Evolutionary conservation across 805 yeast genomes (phyloP), one percentile per base, ranked within the genome.

Genomic region (Metschnikowia rubicola): DNA sequence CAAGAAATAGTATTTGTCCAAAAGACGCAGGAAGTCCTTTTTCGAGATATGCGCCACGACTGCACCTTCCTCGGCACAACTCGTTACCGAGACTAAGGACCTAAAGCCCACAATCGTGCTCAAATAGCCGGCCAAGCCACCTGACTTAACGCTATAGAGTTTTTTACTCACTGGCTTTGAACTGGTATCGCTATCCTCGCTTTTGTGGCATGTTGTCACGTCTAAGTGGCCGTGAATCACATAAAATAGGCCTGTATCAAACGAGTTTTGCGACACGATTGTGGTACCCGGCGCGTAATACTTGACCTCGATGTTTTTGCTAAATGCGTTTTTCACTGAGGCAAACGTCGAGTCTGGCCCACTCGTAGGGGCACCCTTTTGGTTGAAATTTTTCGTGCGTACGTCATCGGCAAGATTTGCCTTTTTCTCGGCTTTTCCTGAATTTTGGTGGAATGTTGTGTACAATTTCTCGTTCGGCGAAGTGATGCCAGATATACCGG

Each of bases 121-220:
- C 39, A 92, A 63, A 60, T 88, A 92, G 0, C 98, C 98, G 0
- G 92, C 95, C 12, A 92, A 64, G 4, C 94, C 94, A 7, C 97
- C 97, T 2, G 84, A 73, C 12, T 75, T 67, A 1, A 89, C 82
- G 0, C 81, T 75, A 55, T 83, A 84, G 1, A 88, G 55, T 29
- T 65, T 63, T 34, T 72, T 75, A 30, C 35, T 17, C n/a, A 35
- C 37, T 2, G 35, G 39, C n/a, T 28, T 21, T 10, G 45, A n/a
- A 3, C 8, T 34, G 10, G 47, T 8, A 11, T 40, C 36, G 10
- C 39, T 11, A 11, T 43, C 44, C 10, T 47, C 45, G 29, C 38
- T 17, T 30, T 34, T 44, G 30, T 31, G 50, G 17, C 50, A 37
- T 3, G 50, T 43, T 10, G 50, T 37, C 12, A 89, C 87, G 37